These are phyloP conservation scores for Fusarium sp. DNA, from an alignment of 2,329 filamentous ascomycete species.

Conservation along the genomic window DNA sequence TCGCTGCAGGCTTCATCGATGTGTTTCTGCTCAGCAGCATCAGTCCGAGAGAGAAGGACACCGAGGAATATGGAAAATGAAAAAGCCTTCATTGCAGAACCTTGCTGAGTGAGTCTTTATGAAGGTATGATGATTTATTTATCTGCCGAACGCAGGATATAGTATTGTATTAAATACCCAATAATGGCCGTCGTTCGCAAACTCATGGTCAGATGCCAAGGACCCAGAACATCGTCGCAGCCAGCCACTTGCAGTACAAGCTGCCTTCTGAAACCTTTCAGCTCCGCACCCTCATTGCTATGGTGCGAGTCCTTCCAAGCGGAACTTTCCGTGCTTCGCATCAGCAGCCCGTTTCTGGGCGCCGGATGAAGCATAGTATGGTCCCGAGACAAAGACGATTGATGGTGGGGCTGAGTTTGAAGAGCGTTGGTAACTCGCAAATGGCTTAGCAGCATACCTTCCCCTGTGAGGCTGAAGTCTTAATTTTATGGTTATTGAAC, in stretches of 20 bases:
- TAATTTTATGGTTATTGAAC: constrained; percentile 17
- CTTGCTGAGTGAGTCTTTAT: rapidly evolving
- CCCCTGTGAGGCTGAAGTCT: neutral
- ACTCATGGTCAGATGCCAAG: neutral
- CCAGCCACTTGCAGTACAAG: neutral
- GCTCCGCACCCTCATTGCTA: neutral
- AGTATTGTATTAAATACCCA: neutral
- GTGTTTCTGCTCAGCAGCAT: neutral
- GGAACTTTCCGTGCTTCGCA: neutral
- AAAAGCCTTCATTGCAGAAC: neutral
- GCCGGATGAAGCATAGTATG: neutral
- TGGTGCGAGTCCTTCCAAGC: neutral
- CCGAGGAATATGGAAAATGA: neutral
- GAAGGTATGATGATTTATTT: rapidly evolving
- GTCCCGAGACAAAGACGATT: neutral
- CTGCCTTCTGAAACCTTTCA: no score
- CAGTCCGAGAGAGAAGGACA: neutral
- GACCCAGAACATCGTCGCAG: neutral
- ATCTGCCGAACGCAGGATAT: rapidly evolving
- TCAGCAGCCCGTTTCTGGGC: neutral
- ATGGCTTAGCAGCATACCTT: neutral
- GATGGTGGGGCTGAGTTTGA: neutral
- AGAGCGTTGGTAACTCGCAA: neutral
- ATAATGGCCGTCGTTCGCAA: rapidly evolving
- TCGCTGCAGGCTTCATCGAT: neutral